phyloP scores from a whole-genome alignment of 106 monocot genomes.

The Dioscorea alata region DNA sequence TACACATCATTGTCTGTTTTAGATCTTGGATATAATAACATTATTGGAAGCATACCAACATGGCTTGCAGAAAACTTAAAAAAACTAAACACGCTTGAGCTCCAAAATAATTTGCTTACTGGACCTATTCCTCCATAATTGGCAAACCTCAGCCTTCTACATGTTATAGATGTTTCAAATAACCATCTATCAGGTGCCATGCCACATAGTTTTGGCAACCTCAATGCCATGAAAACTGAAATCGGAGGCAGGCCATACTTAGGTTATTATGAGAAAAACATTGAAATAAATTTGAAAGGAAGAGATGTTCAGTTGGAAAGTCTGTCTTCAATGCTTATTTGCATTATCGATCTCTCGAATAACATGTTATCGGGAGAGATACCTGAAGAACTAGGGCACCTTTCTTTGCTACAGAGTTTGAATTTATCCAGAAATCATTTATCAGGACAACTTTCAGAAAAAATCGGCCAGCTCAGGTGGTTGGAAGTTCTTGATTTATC shows the following conservation, averaged over 20 bases:
- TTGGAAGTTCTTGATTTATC: not conserved
- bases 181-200: slow-evolving; percentile 16
- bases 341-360: slow-evolving; percentile 1
- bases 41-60: slow-evolving; percentile 28
- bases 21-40: slow-evolving; percentile 36
- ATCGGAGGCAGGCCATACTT: too few species aligned
- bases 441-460: not conserved
- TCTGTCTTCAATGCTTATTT: not conserved
- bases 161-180: slow-evolving; percentile 8
- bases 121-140: slow-evolving; percentile 7
- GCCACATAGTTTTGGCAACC: slow-evolving; percentile 1
- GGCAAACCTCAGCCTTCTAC: slow-evolving; percentile 4
- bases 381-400: not conserved
- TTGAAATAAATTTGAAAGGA: not conserved
- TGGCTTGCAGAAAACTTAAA: slow-evolving; percentile 27
- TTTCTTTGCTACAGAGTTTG: not conserved
- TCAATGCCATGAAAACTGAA: not conserved
- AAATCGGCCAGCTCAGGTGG: not conserved
- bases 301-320: not conserved
- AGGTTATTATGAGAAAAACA: too few species aligned
- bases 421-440: not conserved
- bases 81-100: not conserved
- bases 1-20: slow-evolving; percentile 1
- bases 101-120: slow-evolving; percentile 4
- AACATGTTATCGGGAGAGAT: slow-evolving; percentile 7